A percentile compares a stretch with the other conserved stretches of the same genome.
These are phyloP conservation scores for Coniella lustricola DNA, from an alignment of 2,329 filamentous ascomycete species.

Conservation along the genomic window DNA sequence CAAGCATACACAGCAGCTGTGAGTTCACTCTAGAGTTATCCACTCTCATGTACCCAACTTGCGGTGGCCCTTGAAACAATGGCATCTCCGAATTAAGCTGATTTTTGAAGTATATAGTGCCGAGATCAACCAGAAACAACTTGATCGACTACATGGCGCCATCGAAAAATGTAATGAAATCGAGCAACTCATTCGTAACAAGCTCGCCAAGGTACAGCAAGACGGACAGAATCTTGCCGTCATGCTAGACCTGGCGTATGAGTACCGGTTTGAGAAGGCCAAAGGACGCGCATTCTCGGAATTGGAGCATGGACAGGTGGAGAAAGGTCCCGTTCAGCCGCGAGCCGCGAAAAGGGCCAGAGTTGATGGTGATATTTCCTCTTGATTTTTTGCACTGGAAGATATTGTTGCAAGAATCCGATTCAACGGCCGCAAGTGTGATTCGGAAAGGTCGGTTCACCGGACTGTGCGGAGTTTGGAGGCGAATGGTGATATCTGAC, in stretches of 20 bases:
- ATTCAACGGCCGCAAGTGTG: too few relatives aligned
- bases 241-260: slow-evolving; percentile 18
- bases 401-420: too few relatives aligned
- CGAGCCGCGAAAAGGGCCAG: slow-evolving; percentile 2
- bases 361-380: background rate
- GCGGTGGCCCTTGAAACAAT: too few relatives aligned
- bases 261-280: slow-evolving; percentile 18
- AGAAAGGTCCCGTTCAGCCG: background rate
- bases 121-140: slow-evolving; percentile 17
- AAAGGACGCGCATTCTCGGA: background rate
- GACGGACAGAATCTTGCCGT: slow-evolving; percentile 15
- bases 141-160: slow-evolving; percentile 17
- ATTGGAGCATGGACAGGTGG: background rate
- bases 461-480: too few relatives aligned
- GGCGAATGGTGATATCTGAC: background rate
- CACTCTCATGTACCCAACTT: too few relatives aligned
- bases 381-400: too few relatives aligned
- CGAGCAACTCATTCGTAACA: slow-evolving; percentile 17
- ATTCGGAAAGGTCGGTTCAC: too few relatives aligned
- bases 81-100: too few relatives aligned
- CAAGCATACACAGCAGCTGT: slow-evolving; percentile 11
- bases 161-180: slow-evolving; percentile 18
- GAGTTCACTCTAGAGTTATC: too few relatives aligned
- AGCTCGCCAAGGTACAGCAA: slow-evolving; percentile 7
- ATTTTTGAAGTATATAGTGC: background rate